phyloP scores from a whole-genome alignment of 352 stramenopile genomes.

The Phytophthora cactorum region DNA sequence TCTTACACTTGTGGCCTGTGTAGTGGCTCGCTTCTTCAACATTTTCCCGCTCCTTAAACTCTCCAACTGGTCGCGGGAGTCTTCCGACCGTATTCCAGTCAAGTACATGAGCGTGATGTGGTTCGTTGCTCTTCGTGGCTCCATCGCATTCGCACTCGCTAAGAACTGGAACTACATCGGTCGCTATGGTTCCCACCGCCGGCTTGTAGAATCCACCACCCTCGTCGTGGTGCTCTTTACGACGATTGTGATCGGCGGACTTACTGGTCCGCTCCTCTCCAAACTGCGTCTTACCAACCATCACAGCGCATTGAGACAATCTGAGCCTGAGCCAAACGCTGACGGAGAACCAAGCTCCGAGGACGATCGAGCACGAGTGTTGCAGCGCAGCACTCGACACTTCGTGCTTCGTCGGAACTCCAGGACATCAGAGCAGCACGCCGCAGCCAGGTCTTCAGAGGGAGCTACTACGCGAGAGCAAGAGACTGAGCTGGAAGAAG shows the following conservation, averaged over 20 bases:
- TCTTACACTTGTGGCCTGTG: slow-evolving; percentile 67
- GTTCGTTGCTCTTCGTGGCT: slow-evolving; percentile 93
- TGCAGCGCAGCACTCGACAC: slow-evolving; percentile 64
- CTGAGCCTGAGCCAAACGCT: slow-evolving; percentile 40
- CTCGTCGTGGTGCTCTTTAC: slow-evolving; percentile 88
- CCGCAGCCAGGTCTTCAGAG: slow-evolving; percentile 5
- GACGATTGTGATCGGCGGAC: slow-evolving; percentile 81
- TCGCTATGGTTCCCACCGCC: slow-evolving; percentile 70
- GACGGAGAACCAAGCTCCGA: slow-evolving; percentile 29
- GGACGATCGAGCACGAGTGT: slow-evolving; percentile 22
- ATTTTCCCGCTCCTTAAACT: slow-evolving; percentile 76
- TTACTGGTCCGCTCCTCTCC: slow-evolving; percentile 73
- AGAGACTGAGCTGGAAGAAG: slow-evolving; percentile 20
- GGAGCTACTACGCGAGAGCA: slow-evolving; percentile 16
- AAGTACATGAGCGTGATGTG: slow-evolving; percentile 90
- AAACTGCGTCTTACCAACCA: slow-evolving; percentile 52
- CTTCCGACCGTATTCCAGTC: slow-evolving; percentile 59
- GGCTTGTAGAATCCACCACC: slow-evolving; percentile 85
- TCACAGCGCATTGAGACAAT: slow-evolving; percentile 41
- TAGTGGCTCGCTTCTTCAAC: slow-evolving; percentile 79
- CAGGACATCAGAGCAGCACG: slow-evolving; percentile 27
- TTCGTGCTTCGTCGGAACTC: slow-evolving; percentile 59
- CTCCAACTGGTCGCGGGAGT: slow-evolving; percentile 68
- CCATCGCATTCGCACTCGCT: slow-evolving; percentile 92
- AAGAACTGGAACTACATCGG: slow-evolving; percentile 87